These are phyloP conservation scores for Paradendryphiella salina DNA, from an alignment of 2,329 filamentous ascomycete species.

Conservation along the genomic window DNA sequence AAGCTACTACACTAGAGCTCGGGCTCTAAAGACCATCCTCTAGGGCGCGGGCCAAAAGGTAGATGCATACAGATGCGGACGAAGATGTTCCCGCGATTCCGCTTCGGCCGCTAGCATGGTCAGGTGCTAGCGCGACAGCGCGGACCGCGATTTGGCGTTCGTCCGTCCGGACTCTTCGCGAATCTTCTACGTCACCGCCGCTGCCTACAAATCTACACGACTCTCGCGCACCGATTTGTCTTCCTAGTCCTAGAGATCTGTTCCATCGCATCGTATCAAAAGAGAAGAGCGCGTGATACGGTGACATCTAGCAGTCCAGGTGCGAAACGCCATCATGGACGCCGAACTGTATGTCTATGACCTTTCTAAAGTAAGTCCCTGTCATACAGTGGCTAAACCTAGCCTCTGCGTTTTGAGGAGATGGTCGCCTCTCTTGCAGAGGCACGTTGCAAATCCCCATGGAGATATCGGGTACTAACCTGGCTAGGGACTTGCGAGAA, in stretches of 20 bases:
- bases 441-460: background rate
- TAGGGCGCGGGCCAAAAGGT: too few relatives aligned
- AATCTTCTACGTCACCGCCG: conserved; percentile 23
- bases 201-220: background rate
- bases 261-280: background rate
- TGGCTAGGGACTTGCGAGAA: conserved; percentile 57
- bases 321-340: conserved; percentile 46
- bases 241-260: background rate
- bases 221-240: background rate
- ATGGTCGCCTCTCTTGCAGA: background rate
- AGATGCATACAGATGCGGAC: too few relatives aligned
- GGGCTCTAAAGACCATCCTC: too few relatives aligned
- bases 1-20: too few relatives aligned
- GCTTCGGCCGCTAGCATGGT: conserved; percentile 5
- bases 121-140: conserved; percentile 30
- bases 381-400: background rate
- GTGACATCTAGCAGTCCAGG: background rate
- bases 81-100: background rate
- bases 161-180: conserved; percentile 11
- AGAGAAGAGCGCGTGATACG: background rate
- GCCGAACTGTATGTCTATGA: conserved; percentile 58
- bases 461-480: background rate
- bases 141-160: conserved; percentile 7
- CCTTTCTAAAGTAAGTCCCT: conserved; percentile 48
- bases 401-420: background rate